Conservation (phyloP, 1,139 yeast genomes). For the Sugiyamaella xylanicola region DNA sequence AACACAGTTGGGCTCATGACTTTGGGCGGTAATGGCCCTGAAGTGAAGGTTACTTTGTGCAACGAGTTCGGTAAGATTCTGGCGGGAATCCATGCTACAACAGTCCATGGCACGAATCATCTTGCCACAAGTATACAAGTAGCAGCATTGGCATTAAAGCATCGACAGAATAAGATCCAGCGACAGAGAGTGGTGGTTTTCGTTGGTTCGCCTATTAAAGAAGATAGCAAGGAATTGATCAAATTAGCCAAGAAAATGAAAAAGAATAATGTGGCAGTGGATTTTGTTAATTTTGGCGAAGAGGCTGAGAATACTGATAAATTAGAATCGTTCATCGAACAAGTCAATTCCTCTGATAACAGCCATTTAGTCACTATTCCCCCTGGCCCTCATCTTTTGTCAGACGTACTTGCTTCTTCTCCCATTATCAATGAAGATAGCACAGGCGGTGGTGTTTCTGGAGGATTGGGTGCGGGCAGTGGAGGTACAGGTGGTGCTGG, state of each 20-base stretch:
- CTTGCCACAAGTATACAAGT: slow-evolving; percentile 88
- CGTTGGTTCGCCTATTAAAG: slow-evolving; percentile 83
- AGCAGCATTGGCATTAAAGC: slow-evolving; percentile 95
- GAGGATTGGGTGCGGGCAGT: slow-evolving; percentile 50
- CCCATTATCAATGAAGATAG: slow-evolving; percentile 66
- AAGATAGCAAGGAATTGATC: slow-evolving; percentile 70
- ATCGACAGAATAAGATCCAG: slow-evolving; percentile 92
- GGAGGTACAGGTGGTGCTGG: slow-evolving; percentile 45
- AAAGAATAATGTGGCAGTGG: slow-evolving; percentile 89
- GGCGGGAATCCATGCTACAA: slow-evolving; percentile 84
- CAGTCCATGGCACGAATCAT: slow-evolving; percentile 69
- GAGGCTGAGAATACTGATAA: slow-evolving; percentile 74
- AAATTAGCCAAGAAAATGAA: slow-evolving; percentile 90
- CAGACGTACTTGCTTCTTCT: slow-evolving; percentile 72
- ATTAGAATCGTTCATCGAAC: slow-evolving; percentile 77
- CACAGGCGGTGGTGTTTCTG: slow-evolving; percentile 48
- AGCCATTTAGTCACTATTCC: slow-evolving; percentile 84
- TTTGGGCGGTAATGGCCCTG: slow-evolving; percentile 82
- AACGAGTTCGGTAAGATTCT: slow-evolving; percentile 84
- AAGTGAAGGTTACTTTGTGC: slow-evolving; percentile 84
- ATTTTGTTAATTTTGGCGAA: slow-evolving; percentile 91
- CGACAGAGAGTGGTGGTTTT: slow-evolving; percentile 88
- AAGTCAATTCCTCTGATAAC: slow-evolving; percentile 75
- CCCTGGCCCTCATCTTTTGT: slow-evolving; percentile 80
- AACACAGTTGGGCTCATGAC: slow-evolving; percentile 90